Evolutionary conservation across 1,139 yeast genomes (phyloP), one percentile per base, ranked within the genome.

Genomic region (Magnusiomyces fungicola): DNA sequence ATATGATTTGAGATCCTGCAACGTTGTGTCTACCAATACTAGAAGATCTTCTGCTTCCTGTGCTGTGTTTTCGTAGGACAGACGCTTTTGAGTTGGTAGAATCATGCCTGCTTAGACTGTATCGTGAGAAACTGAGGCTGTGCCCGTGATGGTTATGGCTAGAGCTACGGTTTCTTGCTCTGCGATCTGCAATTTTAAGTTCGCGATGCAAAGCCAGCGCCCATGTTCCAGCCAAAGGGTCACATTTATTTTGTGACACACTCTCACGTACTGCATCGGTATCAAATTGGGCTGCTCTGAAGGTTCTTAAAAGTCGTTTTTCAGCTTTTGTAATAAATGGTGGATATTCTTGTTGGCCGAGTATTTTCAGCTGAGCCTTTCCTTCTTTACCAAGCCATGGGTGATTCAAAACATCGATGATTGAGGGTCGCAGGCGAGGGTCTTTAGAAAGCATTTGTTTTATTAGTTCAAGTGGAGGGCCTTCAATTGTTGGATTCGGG

Each of bases 161-260:
- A 22, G 4, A 12, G 24, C 53, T 50, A n/a, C 59, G 48, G 33
- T 57, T 52, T 23, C 16, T 25, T 21, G 52, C 37, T 36, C 56
- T 52, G 22, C 50, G 49, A 22, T 55, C 47, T 73, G 52, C 77
- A 70, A 53, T 67, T 65, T 57, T 74, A 71, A 59, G 72, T 56
- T 84, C 94, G 47, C 76, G 73, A 37, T 87, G 90, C 19, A 87
- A 68, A 14, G 83, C 68, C 14, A 92, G 70, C 43, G 82, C 83
- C 84, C 95, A 92, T 53, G 86, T 73, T 0, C 96, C 97, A n/a
- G 90, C 81, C 23, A 87, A 68, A 0, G 89, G 73, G 62, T 87
- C 95, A 68, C 89, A 81, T 51, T 81, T 80, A 48, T 77, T 77
- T 49, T 77, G 72, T 22, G 69, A 61, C 1, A 90, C 81, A 22